Percentiles rank a stretch among this genome's conserved stretches.
Conservation (phyloP, 192 early-diverging fungal genomes). For the Backusella westeae region DNA sequence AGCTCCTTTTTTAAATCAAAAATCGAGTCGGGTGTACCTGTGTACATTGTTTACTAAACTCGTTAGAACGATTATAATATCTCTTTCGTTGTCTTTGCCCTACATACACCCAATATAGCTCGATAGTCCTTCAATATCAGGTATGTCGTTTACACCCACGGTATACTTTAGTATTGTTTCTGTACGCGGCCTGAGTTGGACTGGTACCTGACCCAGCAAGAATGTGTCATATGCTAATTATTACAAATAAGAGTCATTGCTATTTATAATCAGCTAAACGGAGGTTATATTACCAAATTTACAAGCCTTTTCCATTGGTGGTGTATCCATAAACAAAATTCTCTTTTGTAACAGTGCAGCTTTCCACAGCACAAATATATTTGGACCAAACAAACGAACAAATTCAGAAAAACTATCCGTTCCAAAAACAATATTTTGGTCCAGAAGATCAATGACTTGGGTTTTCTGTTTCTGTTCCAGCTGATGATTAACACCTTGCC, state of each 20-base stretch:
- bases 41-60: not conserved
- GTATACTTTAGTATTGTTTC: slow-evolving; percentile 29
- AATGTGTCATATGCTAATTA: slow-evolving; percentile 31
- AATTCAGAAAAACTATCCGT: slow-evolving; percentile 42
- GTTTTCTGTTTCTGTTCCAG: not conserved
- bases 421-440: not conserved
- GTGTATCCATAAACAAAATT: slow-evolving; percentile 46
- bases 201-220: slow-evolving; percentile 42
- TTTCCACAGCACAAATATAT: slow-evolving; percentile 53
- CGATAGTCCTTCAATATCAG: slow-evolving; percentile 23
- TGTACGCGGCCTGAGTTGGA: not conserved
- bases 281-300: slow-evolving; percentile 38
- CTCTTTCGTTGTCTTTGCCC: not conserved
- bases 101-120: slow-evolving; percentile 52
- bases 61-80: not conserved
- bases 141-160: slow-evolving; percentile 51
- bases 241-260: not conserved
- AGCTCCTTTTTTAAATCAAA: slow-evolving; percentile 45
- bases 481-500: not conserved
- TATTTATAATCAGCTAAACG: not conserved
- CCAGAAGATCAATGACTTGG: not conserved
- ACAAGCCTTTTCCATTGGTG: slow-evolving; percentile 47
- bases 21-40: slow-evolving; percentile 52
- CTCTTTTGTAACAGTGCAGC: slow-evolving; percentile 47
- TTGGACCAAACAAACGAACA: slow-evolving; percentile 47